These are phyloP conservation scores for Hericium erinaceus DNA, from an alignment of 768 basidiomycete species.

Conservation along the genomic window DNA sequence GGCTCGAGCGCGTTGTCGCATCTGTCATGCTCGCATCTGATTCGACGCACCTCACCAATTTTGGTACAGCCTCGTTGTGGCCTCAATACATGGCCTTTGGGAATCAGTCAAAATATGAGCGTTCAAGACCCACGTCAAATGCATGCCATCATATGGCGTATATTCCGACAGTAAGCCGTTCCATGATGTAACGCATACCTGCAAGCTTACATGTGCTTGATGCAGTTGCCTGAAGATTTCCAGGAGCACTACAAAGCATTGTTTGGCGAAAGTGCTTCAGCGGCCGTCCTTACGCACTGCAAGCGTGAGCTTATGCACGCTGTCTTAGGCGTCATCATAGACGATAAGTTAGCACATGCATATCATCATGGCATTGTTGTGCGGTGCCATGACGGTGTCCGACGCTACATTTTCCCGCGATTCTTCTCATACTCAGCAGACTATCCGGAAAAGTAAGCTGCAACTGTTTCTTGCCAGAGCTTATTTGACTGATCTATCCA, in stretches of 20 bases:
- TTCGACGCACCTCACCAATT: too few relatives aligned
- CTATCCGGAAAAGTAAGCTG: constrained; percentile 29
- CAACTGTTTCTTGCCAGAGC: not conserved
- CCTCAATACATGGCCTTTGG: too few relatives aligned
- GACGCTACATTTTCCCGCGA: constrained; percentile 16
- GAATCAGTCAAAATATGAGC: too few relatives aligned
- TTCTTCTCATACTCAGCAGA: constrained; percentile 24
- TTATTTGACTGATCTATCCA: too few relatives aligned
- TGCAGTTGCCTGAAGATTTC: constrained; percentile 22
- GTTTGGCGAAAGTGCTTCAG: constrained; percentile 9
- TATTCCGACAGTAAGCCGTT: too few relatives aligned
- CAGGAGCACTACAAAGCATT: constrained; percentile 18
- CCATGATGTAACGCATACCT: too few relatives aligned
- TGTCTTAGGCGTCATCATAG: constrained; percentile 17
- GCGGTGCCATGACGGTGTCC: constrained; percentile 19
- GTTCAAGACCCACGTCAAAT: too few relatives aligned
- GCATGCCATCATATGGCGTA: too few relatives aligned
- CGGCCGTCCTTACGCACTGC: constrained; percentile 22
- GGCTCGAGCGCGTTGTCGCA: too few relatives aligned
- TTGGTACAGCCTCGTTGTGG: too few relatives aligned
- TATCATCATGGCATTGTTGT: constrained; percentile 21
- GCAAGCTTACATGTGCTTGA: not conserved
- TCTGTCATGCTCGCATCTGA: too few relatives aligned
- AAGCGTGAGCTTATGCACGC: constrained; percentile 24
- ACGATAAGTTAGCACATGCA: constrained; percentile 16